Percentiles rank a stretch among this genome's conserved stretches.
phyloP scores from a whole-genome alignment of 371 early-diverging fungal species.

The Batkoa obscura region DNA sequence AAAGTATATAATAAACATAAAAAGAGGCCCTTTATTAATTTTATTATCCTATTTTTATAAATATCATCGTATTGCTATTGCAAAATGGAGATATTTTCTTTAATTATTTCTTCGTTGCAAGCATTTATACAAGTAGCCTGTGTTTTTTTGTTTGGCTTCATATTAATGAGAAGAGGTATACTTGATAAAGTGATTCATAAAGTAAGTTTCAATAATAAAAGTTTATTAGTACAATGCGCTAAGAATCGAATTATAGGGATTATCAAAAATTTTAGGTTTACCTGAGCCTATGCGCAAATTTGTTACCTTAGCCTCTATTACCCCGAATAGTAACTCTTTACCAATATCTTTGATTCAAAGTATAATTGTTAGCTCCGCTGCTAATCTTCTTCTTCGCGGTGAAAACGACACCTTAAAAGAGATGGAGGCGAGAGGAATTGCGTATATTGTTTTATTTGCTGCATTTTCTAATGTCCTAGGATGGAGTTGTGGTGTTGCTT shows the following conservation, averaged over 20 bases:
- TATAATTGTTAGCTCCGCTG: constrained; percentile 41
- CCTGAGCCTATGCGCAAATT: constrained; percentile 26
- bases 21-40: no score
- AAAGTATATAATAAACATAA: no score
- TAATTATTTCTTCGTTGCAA: no score
- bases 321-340: constrained; percentile 49
- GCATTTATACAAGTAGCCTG: constrained; percentile 7
- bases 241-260: no score
- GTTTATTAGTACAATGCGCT: no score
- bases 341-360: constrained; percentile 51
- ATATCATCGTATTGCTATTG: no score
- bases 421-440: constrained; percentile 49
- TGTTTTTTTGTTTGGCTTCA: constrained; percentile 1
- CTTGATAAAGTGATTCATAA: constrained; percentile 3
- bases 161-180: not conserved
- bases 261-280: constrained; percentile 15
- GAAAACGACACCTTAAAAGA: constrained; percentile 32
- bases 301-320: constrained; percentile 40
- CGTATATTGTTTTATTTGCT: constrained; percentile 52
- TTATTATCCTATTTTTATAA: no score
- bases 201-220: no score
- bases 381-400: constrained; percentile 29
- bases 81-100: no score
- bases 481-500: constrained; percentile 52
- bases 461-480: constrained; percentile 49